These are phyloP conservation scores for Begonia masoniana DNA, from an alignment of 306 rosid genomes.

Conservation along the genomic window DNA sequence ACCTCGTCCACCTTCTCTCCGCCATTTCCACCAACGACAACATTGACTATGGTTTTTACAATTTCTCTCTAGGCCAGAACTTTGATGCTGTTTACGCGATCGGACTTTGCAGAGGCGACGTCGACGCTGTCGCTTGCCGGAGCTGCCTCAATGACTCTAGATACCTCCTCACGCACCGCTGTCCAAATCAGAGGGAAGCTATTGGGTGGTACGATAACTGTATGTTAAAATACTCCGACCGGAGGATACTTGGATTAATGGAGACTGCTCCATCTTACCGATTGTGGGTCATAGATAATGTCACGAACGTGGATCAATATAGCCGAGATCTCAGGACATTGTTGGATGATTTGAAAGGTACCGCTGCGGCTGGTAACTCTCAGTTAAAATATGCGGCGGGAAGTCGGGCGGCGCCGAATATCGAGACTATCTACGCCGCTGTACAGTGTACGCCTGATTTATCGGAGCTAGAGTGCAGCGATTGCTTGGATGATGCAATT, in stretches of 20 bases:
- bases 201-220: slow-evolving; percentile 21
- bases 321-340: neutral
- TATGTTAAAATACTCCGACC: slow-evolving; percentile 30
- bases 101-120: slow-evolving; percentile 41
- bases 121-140: slow-evolving; percentile 15
- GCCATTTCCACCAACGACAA: slow-evolving; percentile 12
- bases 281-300: accelerated
- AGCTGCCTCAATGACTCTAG: slow-evolving; percentile 28
- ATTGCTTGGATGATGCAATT: neutral
- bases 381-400: neutral
- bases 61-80: slow-evolving; percentile 19
- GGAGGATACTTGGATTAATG: slow-evolving; percentile 6
- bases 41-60: slow-evolving; percentile 17
- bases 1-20: slow-evolving; percentile 36
- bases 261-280: neutral
- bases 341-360: neutral
- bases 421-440: neutral
- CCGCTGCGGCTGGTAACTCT: neutral
- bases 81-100: slow-evolving; percentile 14
- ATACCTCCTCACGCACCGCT: slow-evolving; percentile 8
- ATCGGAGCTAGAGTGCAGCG: neutral
- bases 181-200: slow-evolving; percentile 42
- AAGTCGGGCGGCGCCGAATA: neutral
- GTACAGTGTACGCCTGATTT: slow-evolving; percentile 9
- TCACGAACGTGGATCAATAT: slow-evolving; percentile 5